Evolutionary conservation across 306 rosid genomes (phyloP).

Genomic region (Ziziphus jujuba): DNA sequence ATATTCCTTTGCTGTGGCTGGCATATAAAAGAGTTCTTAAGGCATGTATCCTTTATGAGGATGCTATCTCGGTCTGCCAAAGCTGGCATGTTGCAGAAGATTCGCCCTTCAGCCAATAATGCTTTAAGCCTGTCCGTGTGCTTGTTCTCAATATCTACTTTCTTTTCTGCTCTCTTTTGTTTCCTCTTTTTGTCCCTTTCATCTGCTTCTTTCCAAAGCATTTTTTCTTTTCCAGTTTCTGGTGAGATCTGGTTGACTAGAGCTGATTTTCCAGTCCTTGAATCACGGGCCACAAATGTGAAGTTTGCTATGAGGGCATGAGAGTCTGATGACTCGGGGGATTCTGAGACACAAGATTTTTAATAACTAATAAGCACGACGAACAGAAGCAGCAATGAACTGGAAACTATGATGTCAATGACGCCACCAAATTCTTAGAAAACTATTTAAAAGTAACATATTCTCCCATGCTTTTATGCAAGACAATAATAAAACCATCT

Average conservation of each 20-base stretch:
- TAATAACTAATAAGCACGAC: constrained; percentile 14
- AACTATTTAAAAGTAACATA: background rate
- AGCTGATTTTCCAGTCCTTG: constrained; percentile 63
- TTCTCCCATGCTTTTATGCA: background rate
- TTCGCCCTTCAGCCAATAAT: constrained; percentile 71
- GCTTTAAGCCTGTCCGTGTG: constrained; percentile 51
- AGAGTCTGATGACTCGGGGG: constrained; percentile 35
- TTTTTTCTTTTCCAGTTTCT: constrained; percentile 54
- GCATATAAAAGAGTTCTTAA: constrained; percentile 78
- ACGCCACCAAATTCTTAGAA: background rate
- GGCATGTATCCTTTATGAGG: constrained; percentile 66
- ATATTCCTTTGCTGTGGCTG: constrained; percentile 91
- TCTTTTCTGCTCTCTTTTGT: constrained; percentile 39
- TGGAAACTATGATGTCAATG: constrained; percentile 8
- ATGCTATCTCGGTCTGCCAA: constrained; percentile 85
- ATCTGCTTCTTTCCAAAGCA: constrained; percentile 84
- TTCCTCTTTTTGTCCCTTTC: constrained; percentile 64
- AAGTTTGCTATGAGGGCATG: constrained; percentile 70
- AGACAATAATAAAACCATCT: background rate
- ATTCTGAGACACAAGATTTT: constrained; percentile 39
- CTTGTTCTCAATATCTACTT: constrained; percentile 31
- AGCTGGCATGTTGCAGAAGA: constrained; percentile 83
- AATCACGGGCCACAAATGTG: constrained; percentile 88
- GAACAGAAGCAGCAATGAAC: constrained; percentile 6
- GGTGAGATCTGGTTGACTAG: constrained; percentile 61